These are phyloP conservation scores for Dioscorea zingiberensis DNA, from an alignment of 106 monocot genomes.

Conservation along the genomic window DNA sequence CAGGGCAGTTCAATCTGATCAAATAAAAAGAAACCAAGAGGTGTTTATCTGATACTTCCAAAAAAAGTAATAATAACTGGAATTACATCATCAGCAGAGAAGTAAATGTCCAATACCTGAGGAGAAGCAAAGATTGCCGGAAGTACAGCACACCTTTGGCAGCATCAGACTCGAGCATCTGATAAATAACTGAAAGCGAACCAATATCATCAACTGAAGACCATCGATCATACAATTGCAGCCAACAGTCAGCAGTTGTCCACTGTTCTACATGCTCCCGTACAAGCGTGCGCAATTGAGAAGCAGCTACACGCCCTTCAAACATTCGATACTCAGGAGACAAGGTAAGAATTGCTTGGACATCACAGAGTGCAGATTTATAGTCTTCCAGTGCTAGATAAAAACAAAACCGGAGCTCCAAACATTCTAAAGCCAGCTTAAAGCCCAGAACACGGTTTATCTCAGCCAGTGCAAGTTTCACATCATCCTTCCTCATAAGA, in stretches of 20 bases:
- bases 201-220: constrained; percentile 99
- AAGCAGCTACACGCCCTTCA: constrained; percentile 78
- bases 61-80: too few species aligned
- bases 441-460: constrained; percentile 86
- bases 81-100: too few species aligned
- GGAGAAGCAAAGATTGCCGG: constrained; percentile 94
- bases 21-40: constrained; percentile 4
- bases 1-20: constrained; percentile 88
- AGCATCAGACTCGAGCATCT: constrained; percentile 84
- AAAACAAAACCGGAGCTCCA: constrained; percentile 88
- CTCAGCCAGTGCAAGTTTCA: constrained; percentile 68
- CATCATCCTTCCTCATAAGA: constrained; percentile 74
- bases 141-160: constrained; percentile 90
- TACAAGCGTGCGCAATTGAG: constrained; percentile 71
- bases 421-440: constrained; percentile 77
- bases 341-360: constrained; percentile 87
- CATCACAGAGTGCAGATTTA: constrained; percentile 66
- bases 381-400: constrained; percentile 85
- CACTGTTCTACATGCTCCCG: constrained; percentile 82
- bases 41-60: too few species aligned
- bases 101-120: constrained; percentile 41
- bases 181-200: constrained; percentile 91
- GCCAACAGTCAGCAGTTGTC: constrained; percentile 96
- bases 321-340: constrained; percentile 83
- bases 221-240: constrained; percentile 96